Evolutionary conservation across 164 flowering plant species (phyloP), one percentile per base, ranked within the genome.

Genomic region (Berberis vulgaris): DNA sequence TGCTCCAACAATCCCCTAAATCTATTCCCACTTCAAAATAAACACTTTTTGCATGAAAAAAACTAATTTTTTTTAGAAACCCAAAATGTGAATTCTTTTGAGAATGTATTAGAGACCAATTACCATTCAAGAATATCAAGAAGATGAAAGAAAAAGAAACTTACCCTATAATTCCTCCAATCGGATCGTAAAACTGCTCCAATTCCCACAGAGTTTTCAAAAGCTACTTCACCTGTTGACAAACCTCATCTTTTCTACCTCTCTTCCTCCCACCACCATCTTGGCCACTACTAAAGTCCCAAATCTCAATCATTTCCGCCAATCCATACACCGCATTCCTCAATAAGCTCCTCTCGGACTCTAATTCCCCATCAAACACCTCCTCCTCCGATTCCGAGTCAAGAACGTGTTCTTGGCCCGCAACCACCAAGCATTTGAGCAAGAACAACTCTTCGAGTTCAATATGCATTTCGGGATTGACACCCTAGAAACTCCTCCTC

Each of bases 111-210:
- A 47, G 10, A 47, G 6, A 11, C 3, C 10, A 47, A n/a, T n/a
- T n/a, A n/a, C n/a, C n/a, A n/a, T n/a, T n/a, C 50, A 47, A 7
- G 10, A 10, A 49, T 5, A 38, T n/a, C n/a, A n/a, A n/a, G n/a
- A 60, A 45, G 6, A 41, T 4, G 12, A 69, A 9, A n/a, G 49
- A 49, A 12, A 42, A 43, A 59, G 72, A 41, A 67, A 65, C 80
- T 66, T 62, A 93, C 98, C 98, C 98, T 46, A 90, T 79, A 53
- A 93, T 84, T 56, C 98, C 98, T 49, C 98, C 97, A 79, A 93
- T 87, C 76, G 96, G 90, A 72, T 87, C 83, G 72, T 93, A 90
- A 67, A 93, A 93, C 76, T 67, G 59, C 53, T 93, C 97, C 45
- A 87, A 69, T 54, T 86, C 91, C 45, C 52, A 74, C 57, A 93